A percentile compares a stretch with the other conserved stretches of the same genome.
Evolutionary conservation across 768 basidiomycete species (phyloP).

Genomic region (Dioszegia crocea): DNA sequence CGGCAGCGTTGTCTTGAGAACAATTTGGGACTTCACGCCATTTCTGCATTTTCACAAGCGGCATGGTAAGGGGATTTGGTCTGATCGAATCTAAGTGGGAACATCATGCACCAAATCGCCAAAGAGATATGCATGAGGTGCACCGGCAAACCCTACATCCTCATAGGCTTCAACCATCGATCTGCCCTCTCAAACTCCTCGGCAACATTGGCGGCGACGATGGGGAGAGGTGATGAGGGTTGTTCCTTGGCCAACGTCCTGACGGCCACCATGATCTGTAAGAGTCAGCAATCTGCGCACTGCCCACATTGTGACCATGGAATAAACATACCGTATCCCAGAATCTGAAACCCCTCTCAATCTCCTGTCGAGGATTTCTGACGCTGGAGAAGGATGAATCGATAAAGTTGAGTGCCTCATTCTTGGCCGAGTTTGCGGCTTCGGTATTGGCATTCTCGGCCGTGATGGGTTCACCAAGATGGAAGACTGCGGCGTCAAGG

Average conservation of each 20-base stretch:
- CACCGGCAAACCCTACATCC: conserved; percentile 15
- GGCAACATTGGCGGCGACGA: conserved; percentile 78
- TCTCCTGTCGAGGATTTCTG: conserved; percentile 77
- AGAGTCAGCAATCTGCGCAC: conserved; percentile 9
- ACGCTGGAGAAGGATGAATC: conserved; percentile 89
- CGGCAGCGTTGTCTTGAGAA: no score
- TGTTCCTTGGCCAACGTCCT: conserved; percentile 68
- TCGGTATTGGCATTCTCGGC: conserved; percentile 64
- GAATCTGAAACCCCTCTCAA: conserved; percentile 94
- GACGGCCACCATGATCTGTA: conserved; percentile 66
- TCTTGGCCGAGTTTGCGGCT: conserved; percentile 75
- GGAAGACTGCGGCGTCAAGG: conserved; percentile 76
- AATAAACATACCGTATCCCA: conserved; percentile 83
- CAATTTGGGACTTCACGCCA: no score
- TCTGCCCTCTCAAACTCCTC: conserved; percentile 96
- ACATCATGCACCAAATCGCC: no score
- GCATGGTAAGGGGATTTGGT: no score
- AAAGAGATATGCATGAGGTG: neutral
- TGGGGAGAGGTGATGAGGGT: conserved; percentile 39
- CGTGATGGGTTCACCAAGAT: conserved; percentile 73
- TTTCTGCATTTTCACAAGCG: no score
- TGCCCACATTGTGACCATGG: neutral
- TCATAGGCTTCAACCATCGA: conserved; percentile 73
- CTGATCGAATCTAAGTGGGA: no score
- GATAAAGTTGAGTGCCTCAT: conserved; percentile 81